A percentile compares a stretch with the other conserved stretches of the same genome.
These are phyloP conservation scores for Aspergillus panamensis DNA, from an alignment of 495 filamentous ascomycete species.

Conservation along the genomic window DNA sequence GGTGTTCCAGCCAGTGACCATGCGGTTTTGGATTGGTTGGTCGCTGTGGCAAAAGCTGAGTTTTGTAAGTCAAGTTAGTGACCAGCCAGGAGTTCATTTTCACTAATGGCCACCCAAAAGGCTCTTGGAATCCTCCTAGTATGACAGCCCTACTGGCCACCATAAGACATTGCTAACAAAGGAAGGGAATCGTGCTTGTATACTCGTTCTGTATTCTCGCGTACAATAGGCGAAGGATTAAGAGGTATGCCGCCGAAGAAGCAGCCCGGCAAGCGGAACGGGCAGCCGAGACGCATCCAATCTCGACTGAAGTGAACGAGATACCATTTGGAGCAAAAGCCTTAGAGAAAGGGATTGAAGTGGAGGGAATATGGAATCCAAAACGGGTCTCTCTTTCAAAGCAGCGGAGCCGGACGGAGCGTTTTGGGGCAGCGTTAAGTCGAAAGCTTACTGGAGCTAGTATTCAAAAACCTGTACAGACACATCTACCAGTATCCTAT, in stretches of 20 bases:
- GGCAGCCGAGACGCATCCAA: slow-evolving; percentile 28
- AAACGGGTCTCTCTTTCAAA: slow-evolving; percentile 9
- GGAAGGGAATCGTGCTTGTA: slow-evolving; percentile 45
- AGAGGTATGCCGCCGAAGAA: slow-evolving; percentile 62
- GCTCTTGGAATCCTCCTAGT: slow-evolving; percentile 48
- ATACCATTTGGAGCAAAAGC: slow-evolving; percentile 89
- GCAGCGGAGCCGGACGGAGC: slow-evolving; percentile 17
- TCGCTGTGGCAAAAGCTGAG: slow-evolving; percentile 86
- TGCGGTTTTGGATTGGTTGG: slow-evolving; percentile 74
- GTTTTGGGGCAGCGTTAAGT: slow-evolving; percentile 15
- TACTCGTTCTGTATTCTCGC: slow-evolving; percentile 44
- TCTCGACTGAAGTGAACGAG: slow-evolving; percentile 48
- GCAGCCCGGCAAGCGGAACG: slow-evolving; percentile 57
- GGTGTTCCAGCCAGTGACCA: slow-evolving; percentile 9
- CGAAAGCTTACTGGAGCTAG: background rate
- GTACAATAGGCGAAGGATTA: slow-evolving; percentile 60
- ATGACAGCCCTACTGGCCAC: slow-evolving; percentile 13
- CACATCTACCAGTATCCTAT: background rate
- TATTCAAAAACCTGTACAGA: slow-evolving; percentile 10
- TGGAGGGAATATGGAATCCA: slow-evolving; percentile 89
- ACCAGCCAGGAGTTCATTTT: slow-evolving; percentile 1
- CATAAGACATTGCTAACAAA: slow-evolving; percentile 31
- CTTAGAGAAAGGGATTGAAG: slow-evolving; percentile 77
- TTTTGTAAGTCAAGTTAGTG: slow-evolving; percentile 59
- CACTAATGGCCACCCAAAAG: slow-evolving; percentile 25